Base-by-base conservation (phyloP, 139 green algal genomes). In the Chlorella vulgaris region DNA sequence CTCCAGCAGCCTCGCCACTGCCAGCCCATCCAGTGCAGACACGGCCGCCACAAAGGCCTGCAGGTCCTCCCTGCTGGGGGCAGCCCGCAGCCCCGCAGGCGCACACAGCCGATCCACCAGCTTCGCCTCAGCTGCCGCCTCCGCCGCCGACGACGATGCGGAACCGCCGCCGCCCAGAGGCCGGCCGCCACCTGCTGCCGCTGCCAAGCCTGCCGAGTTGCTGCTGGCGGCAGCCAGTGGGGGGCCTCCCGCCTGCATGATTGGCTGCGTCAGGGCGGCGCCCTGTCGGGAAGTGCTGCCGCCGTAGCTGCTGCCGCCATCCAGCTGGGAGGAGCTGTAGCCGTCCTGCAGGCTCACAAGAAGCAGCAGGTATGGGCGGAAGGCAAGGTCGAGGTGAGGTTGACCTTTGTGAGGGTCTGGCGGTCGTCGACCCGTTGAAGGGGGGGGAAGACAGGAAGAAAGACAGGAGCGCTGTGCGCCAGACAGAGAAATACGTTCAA, bases 1-100 rank as follows among this genome's bases (percentile, higher is more conserved):
- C 19, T 89, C 79, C 71, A 96, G 86, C 68, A 92, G 82, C 61
- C 91, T 83, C 26, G 84, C 92, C 7, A 96, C 76, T 2, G 29
- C 68, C 36, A 87, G 69, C 3, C 92, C 93, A 66, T 95, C 91
- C 80, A 93, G 83, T 50, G 42, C 84, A 42, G 86, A 87, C 22
- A 84, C 55, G 8, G 65, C 83, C 73, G 92, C 90, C 74, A 95
- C 91, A 86, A 97, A 97, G 13, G 86, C 67, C 0, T 83, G 79
- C 77, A 96, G 81, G 55, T 95, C 91, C 2, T 90, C 88, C 28
- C 83, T 33, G 38, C 84, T 76, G 0, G 93, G 93, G 40, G 86
- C 81, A 6, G 91, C 85, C 4, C 93, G 83, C 63, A 96, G 62
- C n/a, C 93, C 92, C 2, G 88, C 85, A 0, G 89, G 86, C 4